These are phyloP conservation scores for Daldinia concentrica DNA, from an alignment of 495 filamentous ascomycete species.

Conservation along the genomic window DNA sequence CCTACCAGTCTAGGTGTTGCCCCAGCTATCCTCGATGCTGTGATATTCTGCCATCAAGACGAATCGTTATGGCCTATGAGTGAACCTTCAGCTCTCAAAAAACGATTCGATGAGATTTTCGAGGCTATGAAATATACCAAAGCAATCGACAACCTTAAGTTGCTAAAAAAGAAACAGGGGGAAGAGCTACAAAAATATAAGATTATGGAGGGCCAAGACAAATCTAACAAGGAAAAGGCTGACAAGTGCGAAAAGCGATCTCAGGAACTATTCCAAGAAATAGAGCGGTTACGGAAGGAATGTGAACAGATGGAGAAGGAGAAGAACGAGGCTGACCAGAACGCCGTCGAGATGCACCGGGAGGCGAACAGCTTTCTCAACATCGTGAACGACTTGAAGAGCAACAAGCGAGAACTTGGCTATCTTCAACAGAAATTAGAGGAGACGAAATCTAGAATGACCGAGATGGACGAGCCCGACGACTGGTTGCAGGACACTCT, in stretches of 20 bases:
- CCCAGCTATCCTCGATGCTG: conserved; percentile 85
- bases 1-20: conserved; percentile 91
- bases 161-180: conserved; percentile 81
- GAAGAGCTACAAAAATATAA: conserved; percentile 75
- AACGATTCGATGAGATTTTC: conserved; percentile 96
- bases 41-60: conserved; percentile 99
- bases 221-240: conserved; percentile 86
- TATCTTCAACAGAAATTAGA: conserved; percentile 66
- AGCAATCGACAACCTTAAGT: conserved; percentile 92
- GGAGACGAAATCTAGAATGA: conserved; percentile 73
- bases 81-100: conserved; percentile 83
- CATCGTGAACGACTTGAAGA: conserved; percentile 73
- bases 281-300: conserved; percentile 71
- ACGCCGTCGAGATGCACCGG: conserved; percentile 55
- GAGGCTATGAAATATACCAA: conserved; percentile 97
- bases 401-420: conserved; percentile 76
- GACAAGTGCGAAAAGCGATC: conserved; percentile 73
- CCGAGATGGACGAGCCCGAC: conserved; percentile 80
- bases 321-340: conserved; percentile 52
- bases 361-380: conserved; percentile 58
- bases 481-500: conserved; percentile 77
- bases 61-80: conserved; percentile 99
- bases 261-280: conserved; percentile 72
- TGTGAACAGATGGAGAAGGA: conserved; percentile 62
- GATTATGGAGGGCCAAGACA: conserved; percentile 76